Evolutionary conservation across 768 basidiomycete genomes (phyloP).

Genomic region (Boletellus ananiceps): DNA sequence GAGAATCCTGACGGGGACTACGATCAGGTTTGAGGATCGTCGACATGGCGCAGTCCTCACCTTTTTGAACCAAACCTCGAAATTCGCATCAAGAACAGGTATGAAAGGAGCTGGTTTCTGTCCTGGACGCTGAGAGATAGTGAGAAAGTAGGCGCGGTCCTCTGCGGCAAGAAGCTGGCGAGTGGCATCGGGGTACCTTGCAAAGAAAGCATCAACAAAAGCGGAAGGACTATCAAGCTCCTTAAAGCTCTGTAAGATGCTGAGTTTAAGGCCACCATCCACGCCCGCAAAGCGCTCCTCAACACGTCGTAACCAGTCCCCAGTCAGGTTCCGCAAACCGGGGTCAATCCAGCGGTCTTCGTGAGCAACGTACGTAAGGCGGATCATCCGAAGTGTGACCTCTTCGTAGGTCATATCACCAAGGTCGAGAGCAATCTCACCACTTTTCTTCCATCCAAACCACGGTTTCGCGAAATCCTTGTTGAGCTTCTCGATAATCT

Average conservation of each 20-base stretch:
- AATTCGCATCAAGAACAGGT: constrained; percentile 86
- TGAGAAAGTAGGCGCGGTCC: constrained; percentile 93
- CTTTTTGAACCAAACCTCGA: constrained; percentile 99
- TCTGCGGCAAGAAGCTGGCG: constrained; percentile 88
- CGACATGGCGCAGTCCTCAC: constrained; percentile 35
- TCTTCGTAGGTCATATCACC: constrained; percentile 99
- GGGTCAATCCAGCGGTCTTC: constrained; percentile 92
- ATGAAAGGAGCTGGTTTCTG: constrained; percentile 99
- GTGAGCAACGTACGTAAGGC: constrained; percentile 91
- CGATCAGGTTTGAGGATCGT: constrained; percentile 8
- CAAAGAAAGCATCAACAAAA: constrained; percentile 81
- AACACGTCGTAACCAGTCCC: constrained; percentile 94
- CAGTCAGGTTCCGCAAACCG: constrained; percentile 87
- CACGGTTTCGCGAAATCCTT: constrained; percentile 93
- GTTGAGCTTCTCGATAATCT: constrained; percentile 90
- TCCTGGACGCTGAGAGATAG: constrained; percentile 90
- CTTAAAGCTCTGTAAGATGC: constrained; percentile 78
- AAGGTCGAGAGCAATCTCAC: constrained; percentile 74
- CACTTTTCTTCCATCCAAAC: constrained; percentile 98
- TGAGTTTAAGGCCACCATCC: constrained; percentile 75
- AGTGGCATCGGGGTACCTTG: constrained; percentile 74
- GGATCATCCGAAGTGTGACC: constrained; percentile 83
- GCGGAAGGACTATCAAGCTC: constrained; percentile 76
- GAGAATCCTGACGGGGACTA: constrained; percentile 63
- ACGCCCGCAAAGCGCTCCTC: constrained; percentile 95